phyloP scores from a whole-genome alignment of 306 rosid species.

The Prosopis cineraria region DNA sequence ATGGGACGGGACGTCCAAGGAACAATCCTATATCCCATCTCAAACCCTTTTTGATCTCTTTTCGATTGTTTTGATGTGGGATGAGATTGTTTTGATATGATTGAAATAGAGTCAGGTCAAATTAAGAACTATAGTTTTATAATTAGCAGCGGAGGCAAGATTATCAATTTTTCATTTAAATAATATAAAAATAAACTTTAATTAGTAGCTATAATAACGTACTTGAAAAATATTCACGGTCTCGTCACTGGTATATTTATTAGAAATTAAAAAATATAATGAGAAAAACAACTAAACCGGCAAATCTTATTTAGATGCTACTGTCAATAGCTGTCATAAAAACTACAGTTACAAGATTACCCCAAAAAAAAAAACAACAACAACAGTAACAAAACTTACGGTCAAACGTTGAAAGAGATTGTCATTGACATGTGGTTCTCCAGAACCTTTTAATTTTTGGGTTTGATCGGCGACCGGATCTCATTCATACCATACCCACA shows the following conservation, averaged over 20 bases:
- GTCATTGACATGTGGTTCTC: constrained; percentile 26
- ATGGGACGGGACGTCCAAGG: no score
- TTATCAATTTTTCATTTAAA: neutral
- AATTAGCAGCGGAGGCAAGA: neutral
- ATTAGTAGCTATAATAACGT: neutral
- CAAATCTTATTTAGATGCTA: neutral
- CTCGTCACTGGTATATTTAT: no score
- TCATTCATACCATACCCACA: neutral
- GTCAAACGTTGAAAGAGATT: constrained; percentile 41
- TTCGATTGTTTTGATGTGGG: no score
- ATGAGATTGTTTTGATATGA: no score
- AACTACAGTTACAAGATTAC: neutral
- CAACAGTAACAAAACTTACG: neutral
- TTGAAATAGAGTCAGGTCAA: no score
- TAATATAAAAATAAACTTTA: neutral
- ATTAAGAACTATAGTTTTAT: no score
- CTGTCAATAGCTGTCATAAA: neutral
- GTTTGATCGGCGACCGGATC: constrained; percentile 7
- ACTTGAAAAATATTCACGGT: neutral
- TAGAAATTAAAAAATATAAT: neutral
- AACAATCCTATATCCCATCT: no score
- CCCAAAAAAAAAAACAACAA: no score
- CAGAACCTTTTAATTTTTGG: neutral
- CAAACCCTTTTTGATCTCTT: no score
- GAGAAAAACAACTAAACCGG: neutral